Evolutionary conservation across 495 filamentous ascomycete species (phyloP).

Genomic region (Choiromyces venosus): DNA sequence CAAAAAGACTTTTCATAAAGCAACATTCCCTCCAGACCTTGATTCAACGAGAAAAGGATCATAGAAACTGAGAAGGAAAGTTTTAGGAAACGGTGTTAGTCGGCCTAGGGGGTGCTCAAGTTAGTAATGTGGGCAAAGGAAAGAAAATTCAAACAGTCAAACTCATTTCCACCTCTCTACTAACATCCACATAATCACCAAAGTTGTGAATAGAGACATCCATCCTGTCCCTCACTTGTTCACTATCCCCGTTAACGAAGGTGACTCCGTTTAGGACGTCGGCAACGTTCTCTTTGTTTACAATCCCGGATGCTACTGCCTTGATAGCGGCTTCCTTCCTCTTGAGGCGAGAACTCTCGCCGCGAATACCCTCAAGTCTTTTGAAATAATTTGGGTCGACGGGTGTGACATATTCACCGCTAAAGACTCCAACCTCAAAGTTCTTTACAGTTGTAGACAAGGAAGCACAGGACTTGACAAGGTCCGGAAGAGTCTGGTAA

Average conservation of each 20-base stretch:
- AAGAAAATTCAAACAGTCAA: background rate
- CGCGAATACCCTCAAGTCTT: conserved; percentile 69
- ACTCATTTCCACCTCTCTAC: conserved; percentile 24
- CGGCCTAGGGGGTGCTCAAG: background rate
- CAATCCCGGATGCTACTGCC: conserved; percentile 61
- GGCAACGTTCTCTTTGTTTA: conserved; percentile 56
- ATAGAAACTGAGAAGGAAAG: background rate
- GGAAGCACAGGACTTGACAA: conserved; percentile 64
- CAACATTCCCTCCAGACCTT: background rate
- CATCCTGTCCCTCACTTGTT: conserved; percentile 51
- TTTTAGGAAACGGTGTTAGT: background rate
- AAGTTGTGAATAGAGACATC: conserved; percentile 59
- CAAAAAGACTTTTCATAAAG: background rate
- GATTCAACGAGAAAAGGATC: background rate
- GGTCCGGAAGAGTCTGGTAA: conserved; percentile 78
- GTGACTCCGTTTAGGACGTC: conserved; percentile 60
- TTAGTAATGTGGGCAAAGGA: conserved; percentile 16
- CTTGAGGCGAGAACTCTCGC: conserved; percentile 67
- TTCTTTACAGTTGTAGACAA: conserved; percentile 47
- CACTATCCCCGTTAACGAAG: conserved; percentile 50
- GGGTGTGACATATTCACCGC: conserved; percentile 79
- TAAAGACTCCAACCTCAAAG: conserved; percentile 97
- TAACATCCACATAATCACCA: conserved; percentile 49
- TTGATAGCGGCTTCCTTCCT: conserved; percentile 63
- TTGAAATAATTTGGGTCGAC: conserved; percentile 81